Evolutionary conservation across 169 alveolate species (phyloP), one percentile per base, ranked within the genome.

Genomic region (Plasmodium coatneyi): DNA sequence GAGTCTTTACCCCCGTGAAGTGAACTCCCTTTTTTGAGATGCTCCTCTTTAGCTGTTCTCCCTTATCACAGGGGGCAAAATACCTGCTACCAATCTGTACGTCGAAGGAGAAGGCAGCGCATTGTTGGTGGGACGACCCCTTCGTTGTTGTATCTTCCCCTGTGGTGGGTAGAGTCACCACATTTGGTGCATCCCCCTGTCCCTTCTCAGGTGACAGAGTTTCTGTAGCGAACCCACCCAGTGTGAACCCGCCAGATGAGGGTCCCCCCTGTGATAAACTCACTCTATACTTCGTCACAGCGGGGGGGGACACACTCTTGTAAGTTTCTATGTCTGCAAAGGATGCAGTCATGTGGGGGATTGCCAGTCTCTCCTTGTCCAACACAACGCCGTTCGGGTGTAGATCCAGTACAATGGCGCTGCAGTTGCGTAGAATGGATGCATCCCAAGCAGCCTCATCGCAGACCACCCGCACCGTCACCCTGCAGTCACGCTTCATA

Each of bases 311-410:
- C 30, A 32, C 41, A 4, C 79, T 19, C 52, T 84, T 74, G 80
- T 49, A 52, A 49, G 60, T 84, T 39, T 84, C 93, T 25, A 25
- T 28, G 74, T 84, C 78, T 12, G 82, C 9, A 84, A 49, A 84
- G 25, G 93, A 30, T 36, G 60, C 54, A 7, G 56, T 12, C 12
- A 84, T 5, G 25, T 46, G 9, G 22, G 56, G 56, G 34, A 28
- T 76, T 5, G 34, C 14, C 14, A 52, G 10, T 25, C 79, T 28
- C 52, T 74, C 93, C 30, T 19, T 72, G 60, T 84, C 93, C 19
- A 84, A n/a, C 1, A 84, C 25, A 39, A 84, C 41, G 41, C 80
- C 66, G 28, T 74, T 84, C 12, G 86, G 66, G 70, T 74, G 79
- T 30, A 74, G 25, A 46, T 84, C 93, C 22, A 72, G 22, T 10